Evolutionary conservation across 2,329 filamentous ascomycete genomes (phyloP).

Genomic region (Akanthomyces lecanii): DNA sequence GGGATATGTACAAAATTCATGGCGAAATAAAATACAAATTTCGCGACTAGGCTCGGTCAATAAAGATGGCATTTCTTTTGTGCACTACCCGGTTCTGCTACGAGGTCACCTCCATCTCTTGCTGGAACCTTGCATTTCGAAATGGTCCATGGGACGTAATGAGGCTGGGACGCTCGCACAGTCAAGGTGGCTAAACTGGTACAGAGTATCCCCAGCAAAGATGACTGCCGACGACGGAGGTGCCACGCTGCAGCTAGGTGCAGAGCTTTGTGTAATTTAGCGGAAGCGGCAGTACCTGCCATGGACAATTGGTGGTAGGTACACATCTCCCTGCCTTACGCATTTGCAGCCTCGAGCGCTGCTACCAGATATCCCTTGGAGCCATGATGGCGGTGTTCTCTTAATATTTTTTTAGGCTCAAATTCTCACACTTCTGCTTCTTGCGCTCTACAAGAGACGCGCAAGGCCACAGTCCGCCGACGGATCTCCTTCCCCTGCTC

Average conservation of each 20-base stretch:
- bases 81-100: background rate
- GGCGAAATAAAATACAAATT: background rate
- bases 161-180: background rate
- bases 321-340: background rate
- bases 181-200: background rate
- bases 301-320: background rate
- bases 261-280: background rate
- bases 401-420: background rate
- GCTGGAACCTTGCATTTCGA: too few species aligned
- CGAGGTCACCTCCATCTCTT: background rate
- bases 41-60: constrained; percentile 10
- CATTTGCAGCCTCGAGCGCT: background rate
- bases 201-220: background rate
- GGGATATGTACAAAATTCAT: constrained; percentile 16
- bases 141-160: background rate
- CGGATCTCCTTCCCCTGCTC: background rate
- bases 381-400: background rate
- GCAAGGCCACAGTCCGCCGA: background rate
- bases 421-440: background rate
- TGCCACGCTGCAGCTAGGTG: background rate
- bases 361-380: background rate
- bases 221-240: background rate
- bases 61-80: constrained; percentile 16
- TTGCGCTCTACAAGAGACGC: background rate
- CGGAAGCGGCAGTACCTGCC: constrained; percentile 7